Conservation (phyloP, 1,139 yeast genomes). For the Saccharomyces hybrid region DNA sequence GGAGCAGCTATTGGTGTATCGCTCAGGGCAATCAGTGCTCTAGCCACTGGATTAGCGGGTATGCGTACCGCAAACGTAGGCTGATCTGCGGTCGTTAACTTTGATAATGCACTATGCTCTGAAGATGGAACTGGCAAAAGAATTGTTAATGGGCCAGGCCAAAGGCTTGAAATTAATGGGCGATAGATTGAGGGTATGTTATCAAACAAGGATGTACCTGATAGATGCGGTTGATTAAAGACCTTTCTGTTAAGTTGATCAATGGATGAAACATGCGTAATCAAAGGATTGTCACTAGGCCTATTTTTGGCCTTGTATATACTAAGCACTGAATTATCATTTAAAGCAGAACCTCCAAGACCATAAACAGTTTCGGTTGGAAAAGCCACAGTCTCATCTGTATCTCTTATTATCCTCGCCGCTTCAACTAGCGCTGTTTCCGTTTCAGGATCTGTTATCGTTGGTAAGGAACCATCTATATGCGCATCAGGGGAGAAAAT, state of each 20-base stretch:
- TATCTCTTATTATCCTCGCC: slow-evolving; percentile 44
- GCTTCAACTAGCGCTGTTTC: slow-evolving; percentile 47
- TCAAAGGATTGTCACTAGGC: slow-evolving; percentile 92
- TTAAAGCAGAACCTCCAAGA: slow-evolving; percentile 78
- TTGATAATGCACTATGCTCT: slow-evolving; percentile 48
- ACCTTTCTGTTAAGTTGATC: slow-evolving; percentile 57
- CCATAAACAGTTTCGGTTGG: slow-evolving; percentile 98
- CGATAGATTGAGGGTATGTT: slow-evolving; percentile 61
- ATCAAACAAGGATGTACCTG: slow-evolving; percentile 16
- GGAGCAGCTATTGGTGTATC: slow-evolving; percentile 96
- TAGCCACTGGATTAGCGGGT: slow-evolving; percentile 80
- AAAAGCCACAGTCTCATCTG: slow-evolving; percentile 69
- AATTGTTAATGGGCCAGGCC: slow-evolving; percentile 97
- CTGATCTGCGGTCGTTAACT: slow-evolving; percentile 76
- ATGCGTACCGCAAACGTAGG: slow-evolving; percentile 85
- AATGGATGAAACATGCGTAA: slow-evolving; percentile 76
- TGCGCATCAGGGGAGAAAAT: slow-evolving; percentile 32
- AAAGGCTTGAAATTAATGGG: slow-evolving; percentile 55
- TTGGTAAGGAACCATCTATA: slow-evolving; percentile 34
- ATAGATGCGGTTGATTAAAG: slow-evolving; percentile 25
- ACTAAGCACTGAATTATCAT: slow-evolving; percentile 61
- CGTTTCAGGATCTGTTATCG: slow-evolving; percentile 47
- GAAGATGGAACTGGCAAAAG: slow-evolving; percentile 53
- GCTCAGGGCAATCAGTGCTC: slow-evolving; percentile 81
- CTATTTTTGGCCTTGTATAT: slow-evolving; percentile 85